phyloP scores from a whole-genome alignment of 1,284 basidiomycete species.

The Waitea zeae region DNA sequence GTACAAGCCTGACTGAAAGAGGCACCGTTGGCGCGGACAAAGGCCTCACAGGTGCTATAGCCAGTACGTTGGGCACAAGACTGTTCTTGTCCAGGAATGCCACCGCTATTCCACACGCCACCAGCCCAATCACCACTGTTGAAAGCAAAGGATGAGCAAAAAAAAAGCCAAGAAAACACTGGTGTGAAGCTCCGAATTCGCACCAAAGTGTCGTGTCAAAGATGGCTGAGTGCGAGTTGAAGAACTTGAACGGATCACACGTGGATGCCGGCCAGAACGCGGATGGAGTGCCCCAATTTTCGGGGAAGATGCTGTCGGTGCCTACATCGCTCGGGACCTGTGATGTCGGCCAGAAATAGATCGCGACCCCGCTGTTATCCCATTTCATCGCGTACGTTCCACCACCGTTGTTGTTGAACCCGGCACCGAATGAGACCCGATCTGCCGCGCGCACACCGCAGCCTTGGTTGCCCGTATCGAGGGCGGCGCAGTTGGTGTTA shows the following conservation, averaged over 20 bases:
- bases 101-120: conserved; percentile 50
- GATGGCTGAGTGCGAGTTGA: conserved; percentile 58
- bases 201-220: conserved; percentile 73
- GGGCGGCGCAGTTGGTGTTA: conserved; percentile 51
- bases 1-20: conserved; percentile 67
- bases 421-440: conserved; percentile 40
- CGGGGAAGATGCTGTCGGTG: conserved; percentile 46
- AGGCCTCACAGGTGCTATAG: conserved; percentile 60
- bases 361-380: conserved; percentile 54
- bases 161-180: conserved; percentile 1
- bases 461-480: conserved; percentile 47
- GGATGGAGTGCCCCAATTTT: conserved; percentile 56
- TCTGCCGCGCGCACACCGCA: conserved; percentile 43
- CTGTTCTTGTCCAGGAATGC: conserved; percentile 62
- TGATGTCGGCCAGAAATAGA: conserved; percentile 66
- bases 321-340: conserved; percentile 62
- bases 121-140: conserved; percentile 84
- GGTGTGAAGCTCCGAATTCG: conserved; percentile 12
- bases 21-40: conserved; percentile 51
- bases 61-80: conserved; percentile 76
- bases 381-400: conserved; percentile 76
- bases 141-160: conserved; percentile 1
- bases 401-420: conserved; percentile 57
- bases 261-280: conserved; percentile 54
- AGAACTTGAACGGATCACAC: conserved; percentile 64